These are phyloP conservation scores for Telopea speciosissima DNA, from an alignment of 177 flowering plant species.

Conservation along the genomic window DNA sequence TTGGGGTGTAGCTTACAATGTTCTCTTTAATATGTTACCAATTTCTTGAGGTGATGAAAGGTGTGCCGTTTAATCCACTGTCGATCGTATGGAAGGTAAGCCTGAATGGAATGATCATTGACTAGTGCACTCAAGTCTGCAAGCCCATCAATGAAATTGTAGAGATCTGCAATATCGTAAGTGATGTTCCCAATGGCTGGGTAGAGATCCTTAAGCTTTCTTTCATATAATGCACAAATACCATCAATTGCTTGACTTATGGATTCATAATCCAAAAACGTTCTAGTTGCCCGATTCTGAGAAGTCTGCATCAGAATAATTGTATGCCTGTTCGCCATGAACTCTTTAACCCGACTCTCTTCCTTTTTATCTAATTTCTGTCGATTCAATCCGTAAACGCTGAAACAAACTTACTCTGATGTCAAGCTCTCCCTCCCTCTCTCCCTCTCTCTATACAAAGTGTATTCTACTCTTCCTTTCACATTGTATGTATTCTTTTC, in stretches of 20 bases:
- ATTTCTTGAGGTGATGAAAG: conserved; percentile 70
- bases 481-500: too few species aligned
- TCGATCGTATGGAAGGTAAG: conserved; percentile 83
- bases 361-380: too few species aligned
- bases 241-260: conserved; percentile 94
- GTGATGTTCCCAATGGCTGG: conserved; percentile 69
- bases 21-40: conserved; percentile 33
- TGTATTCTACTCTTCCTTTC: too few species aligned
- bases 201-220: conserved; percentile 85
- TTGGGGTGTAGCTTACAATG: not conserved
- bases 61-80: conserved; percentile 86
- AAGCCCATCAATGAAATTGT: conserved; percentile 93
- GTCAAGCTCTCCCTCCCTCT: too few species aligned
- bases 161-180: conserved; percentile 86
- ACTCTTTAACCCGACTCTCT: too few species aligned
- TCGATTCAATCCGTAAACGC: too few species aligned
- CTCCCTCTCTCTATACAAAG: too few species aligned
- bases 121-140: conserved; percentile 92
- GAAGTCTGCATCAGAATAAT: conserved; percentile 91
- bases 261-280: conserved; percentile 97
- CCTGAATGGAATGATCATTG: conserved; percentile 71
- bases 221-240: conserved; percentile 84
- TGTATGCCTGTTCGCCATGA: conserved; percentile 70
- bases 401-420: too few species aligned
- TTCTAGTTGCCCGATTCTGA: conserved; percentile 71